Percentiles rank a stretch among this genome's conserved stretches.
Conservation (phyloP, 371 early-diverging fungal genomes). For the Mucor saturninus region DNA sequence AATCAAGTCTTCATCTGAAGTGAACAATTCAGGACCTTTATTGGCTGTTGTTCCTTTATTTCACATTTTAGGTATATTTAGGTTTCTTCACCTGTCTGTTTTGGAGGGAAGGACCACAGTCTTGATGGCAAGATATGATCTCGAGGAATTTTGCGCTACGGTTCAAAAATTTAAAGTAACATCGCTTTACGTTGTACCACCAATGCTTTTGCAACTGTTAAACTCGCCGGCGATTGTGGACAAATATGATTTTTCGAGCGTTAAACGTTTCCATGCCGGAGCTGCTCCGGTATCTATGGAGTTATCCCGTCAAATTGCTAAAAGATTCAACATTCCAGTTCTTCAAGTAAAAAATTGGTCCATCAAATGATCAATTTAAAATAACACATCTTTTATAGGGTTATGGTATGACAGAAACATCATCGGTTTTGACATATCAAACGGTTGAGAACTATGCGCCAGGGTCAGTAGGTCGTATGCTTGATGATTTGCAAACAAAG, state of each 20-base stretch:
- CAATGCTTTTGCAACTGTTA: conserved; percentile 50
- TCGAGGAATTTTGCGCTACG: conserved; percentile 51
- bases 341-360: conserved; percentile 2
- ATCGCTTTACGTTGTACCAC: conserved; percentile 67
- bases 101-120: conserved; percentile 10
- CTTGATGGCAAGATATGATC: conserved; percentile 32
- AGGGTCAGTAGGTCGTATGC: conserved; percentile 57
- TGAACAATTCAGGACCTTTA: conserved; percentile 31
- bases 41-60: conserved; percentile 82
- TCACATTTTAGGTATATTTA: conserved; percentile 74
- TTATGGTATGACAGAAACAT: conserved; percentile 71
- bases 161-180: conserved; percentile 66
- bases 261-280: conserved; percentile 61
- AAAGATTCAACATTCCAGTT: conserved; percentile 14
- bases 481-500: conserved; percentile 48
- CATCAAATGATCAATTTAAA: conserved; percentile 21
- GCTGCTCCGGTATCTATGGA: conserved; percentile 69
- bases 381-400: conserved; percentile 35
- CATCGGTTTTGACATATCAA: conserved; percentile 40
- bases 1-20: not conserved
- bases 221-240: conserved; percentile 58
- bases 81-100: conserved; percentile 12
- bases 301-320: not conserved
- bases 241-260: conserved; percentile 61
- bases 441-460: conserved; percentile 65